These are phyloP conservation scores for Teratosphaeria epicoccoides DNA, from an alignment of 2,329 filamentous ascomycete species.

Conservation along the genomic window DNA sequence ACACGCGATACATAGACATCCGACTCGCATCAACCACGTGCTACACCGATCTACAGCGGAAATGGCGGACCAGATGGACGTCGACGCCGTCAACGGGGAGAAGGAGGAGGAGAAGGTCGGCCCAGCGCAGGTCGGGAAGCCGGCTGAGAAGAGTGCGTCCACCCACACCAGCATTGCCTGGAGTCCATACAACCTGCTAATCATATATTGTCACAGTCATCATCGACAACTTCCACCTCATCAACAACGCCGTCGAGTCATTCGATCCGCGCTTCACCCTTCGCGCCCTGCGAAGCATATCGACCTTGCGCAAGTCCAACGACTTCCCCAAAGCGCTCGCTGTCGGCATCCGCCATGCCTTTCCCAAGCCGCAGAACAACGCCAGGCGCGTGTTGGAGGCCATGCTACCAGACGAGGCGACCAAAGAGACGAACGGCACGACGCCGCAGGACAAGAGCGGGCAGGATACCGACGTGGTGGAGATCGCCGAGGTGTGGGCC, in stretches of 20 bases:
- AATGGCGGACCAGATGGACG: constrained; percentile 43
- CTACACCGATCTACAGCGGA: constrained; percentile 7
- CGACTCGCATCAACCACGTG: not conserved
- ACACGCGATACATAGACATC: constrained; percentile 1
- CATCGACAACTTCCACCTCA: constrained; percentile 81
- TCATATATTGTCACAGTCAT: constrained; percentile 54
- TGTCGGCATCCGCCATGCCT: constrained; percentile 24
- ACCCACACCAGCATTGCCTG: not conserved
- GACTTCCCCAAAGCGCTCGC: constrained; percentile 25
- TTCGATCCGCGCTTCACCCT: constrained; percentile 95
- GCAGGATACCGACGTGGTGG: constrained; percentile 15
- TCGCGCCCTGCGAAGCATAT: constrained; percentile 87
- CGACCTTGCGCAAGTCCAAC: constrained; percentile 77
- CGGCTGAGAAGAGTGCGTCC: constrained; percentile 24
- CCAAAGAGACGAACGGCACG: constrained; percentile 6
- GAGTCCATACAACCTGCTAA: not conserved
- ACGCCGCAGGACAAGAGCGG: constrained; percentile 12
- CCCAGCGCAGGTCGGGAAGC: constrained; percentile 21
- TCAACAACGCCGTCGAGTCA: constrained; percentile 82
- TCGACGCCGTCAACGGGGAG: constrained; percentile 27
- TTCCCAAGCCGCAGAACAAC: constrained; percentile 21
- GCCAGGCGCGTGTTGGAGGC: constrained; percentile 24
- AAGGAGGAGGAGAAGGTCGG: constrained; percentile 33
- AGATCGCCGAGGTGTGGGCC: constrained; percentile 28
- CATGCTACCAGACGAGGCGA: constrained; percentile 14